Evolutionary conservation across 805 yeast genomes (phyloP).

Genomic region (Ogataea neopini): DNA sequence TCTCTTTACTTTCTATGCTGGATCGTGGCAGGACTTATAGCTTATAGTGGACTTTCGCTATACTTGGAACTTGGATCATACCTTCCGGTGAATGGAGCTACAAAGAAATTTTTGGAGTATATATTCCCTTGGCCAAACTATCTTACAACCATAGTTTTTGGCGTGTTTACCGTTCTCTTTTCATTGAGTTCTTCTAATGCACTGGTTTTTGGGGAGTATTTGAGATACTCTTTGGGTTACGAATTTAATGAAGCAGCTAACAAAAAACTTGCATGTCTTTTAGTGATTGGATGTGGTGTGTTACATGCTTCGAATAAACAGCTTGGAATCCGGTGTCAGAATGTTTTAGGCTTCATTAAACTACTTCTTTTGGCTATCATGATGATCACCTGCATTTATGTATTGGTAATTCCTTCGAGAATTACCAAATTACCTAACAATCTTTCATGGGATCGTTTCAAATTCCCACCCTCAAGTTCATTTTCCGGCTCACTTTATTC

Average conservation of each 20-base stretch:
- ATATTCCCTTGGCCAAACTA: constrained; percentile 56
- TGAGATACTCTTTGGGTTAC: constrained; percentile 41
- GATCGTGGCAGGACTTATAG: constrained; percentile 56
- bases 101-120: constrained; percentile 63
- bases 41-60: constrained; percentile 60
- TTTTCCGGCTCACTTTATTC: constrained; percentile 41
- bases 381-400: constrained; percentile 42
- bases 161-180: constrained; percentile 43
- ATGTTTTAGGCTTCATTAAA: constrained; percentile 46
- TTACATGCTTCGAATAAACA: constrained; percentile 44
- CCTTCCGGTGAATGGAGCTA: constrained; percentile 70
- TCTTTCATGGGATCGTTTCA: constrained; percentile 16
- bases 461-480: constrained; percentile 19
- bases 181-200: constrained; percentile 46
- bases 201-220: constrained; percentile 51
- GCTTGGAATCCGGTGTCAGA: constrained; percentile 45
- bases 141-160: constrained; percentile 42
- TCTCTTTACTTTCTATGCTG: constrained; percentile 56
- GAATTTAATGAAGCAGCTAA: constrained; percentile 33
- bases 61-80: constrained; percentile 66
- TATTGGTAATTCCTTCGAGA: constrained; percentile 37
- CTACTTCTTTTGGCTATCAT: constrained; percentile 40
- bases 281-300: constrained; percentile 20
- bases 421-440: constrained; percentile 24
- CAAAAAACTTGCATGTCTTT: constrained; percentile 19